Conservation (phyloP, 805 yeast species). For the Phaffomyces opuntiae region DNA sequence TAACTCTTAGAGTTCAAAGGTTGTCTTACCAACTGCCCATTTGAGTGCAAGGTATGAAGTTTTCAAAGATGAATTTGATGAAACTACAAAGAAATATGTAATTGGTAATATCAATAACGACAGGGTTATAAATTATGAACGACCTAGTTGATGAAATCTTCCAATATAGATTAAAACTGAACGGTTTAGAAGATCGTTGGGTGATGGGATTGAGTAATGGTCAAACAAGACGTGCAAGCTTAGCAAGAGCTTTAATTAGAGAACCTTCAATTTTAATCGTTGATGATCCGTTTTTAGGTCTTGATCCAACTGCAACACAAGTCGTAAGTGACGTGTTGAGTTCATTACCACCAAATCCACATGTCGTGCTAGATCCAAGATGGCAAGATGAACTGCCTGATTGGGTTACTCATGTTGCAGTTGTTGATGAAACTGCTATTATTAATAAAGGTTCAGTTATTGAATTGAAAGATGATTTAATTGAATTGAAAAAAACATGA, state of each 20-base stretch:
- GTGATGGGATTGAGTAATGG: conserved; percentile 88
- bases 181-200: conserved; percentile 62
- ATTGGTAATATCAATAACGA: conserved; percentile 38
- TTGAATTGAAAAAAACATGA: conserved; percentile 17
- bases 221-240: conserved; percentile 82
- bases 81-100: conserved; percentile 56
- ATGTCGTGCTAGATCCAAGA: conserved; percentile 69
- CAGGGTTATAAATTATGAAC: conserved; percentile 26
- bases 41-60: conserved; percentile 85
- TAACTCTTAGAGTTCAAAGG: conserved; percentile 42
- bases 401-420: conserved; percentile 73
- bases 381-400: conserved; percentile 68
- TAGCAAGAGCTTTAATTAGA: conserved; percentile 66
- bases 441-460: conserved; percentile 38
- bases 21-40: conserved; percentile 52
- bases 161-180: conserved; percentile 44
- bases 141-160: conserved; percentile 37
- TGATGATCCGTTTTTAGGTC: conserved; percentile 90
- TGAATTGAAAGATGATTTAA: conserved; percentile 20
- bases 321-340: conserved; percentile 51
- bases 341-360: conserved; percentile 38
- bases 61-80: conserved; percentile 79
- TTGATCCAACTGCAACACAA: conserved; percentile 68
- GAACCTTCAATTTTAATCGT: conserved; percentile 62
- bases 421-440: conserved; percentile 52